Conservation (phyloP, 106 monocot genomes). For the Dactylorhiza incarnata region DNA sequence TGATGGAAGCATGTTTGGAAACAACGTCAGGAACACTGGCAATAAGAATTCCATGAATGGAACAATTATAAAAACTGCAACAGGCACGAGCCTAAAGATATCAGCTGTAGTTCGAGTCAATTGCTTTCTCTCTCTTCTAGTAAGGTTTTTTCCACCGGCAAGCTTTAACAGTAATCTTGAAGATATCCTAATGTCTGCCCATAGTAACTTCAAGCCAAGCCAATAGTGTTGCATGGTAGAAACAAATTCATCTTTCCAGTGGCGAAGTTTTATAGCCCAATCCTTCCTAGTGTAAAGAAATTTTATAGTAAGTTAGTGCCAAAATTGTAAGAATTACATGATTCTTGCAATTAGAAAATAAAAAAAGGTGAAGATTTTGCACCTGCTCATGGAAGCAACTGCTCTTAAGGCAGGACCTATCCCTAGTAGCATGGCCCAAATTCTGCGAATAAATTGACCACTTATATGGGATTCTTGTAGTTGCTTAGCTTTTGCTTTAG, state of each 20-base stretch:
- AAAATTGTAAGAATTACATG: neutral
- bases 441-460: slow-evolving; percentile 24
- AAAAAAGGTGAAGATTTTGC: neutral
- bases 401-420: slow-evolving; percentile 65
- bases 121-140: slow-evolving; percentile 90
- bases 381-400: slow-evolving; percentile 78
- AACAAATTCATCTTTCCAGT: slow-evolving; percentile 81
- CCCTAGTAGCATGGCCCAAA: slow-evolving; percentile 58
- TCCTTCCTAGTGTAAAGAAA: slow-evolving; percentile 31
- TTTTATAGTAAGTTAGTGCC: slow-evolving; percentile 7
- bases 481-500: slow-evolving; percentile 83
- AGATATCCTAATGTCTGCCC: slow-evolving; percentile 84
- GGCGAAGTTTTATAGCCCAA: slow-evolving; percentile 48
- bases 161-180: slow-evolving; percentile 79
- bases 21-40: slow-evolving; percentile 81
- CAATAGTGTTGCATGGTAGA: slow-evolving; percentile 88
- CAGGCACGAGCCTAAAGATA: slow-evolving; percentile 89
- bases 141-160: slow-evolving; percentile 75
- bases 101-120: slow-evolving; percentile 93
- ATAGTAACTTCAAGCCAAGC: slow-evolving; percentile 80
- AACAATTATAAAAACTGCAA: slow-evolving; percentile 93
- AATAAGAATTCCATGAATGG: slow-evolving; percentile 98
- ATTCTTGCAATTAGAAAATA: neutral
- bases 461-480: slow-evolving; percentile 44
- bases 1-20: slow-evolving; percentile 97